Percentiles rank a stretch among this genome's conserved stretches.
phyloP scores from a whole-genome alignment of 2,329 filamentous ascomycete genomes.

The Calonectria fujianensis region DNA sequence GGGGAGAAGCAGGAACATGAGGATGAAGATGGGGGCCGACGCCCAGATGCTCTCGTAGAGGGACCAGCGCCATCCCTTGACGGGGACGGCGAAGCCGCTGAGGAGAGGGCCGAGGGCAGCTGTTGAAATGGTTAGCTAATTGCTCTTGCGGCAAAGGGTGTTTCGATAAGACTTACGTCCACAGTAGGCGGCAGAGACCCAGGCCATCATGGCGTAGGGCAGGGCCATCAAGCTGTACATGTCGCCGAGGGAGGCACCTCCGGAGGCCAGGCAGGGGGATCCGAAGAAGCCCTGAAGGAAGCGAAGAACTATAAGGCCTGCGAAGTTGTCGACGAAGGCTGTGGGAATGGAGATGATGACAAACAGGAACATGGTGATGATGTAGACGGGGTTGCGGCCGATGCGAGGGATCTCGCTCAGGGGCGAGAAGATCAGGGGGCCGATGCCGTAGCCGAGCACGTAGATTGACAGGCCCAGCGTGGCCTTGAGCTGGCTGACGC shows the following conservation, averaged over 20 bases:
- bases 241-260: slow-evolving; percentile 71
- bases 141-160: slow-evolving; percentile 55
- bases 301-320: slow-evolving; percentile 77
- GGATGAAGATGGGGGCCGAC: slow-evolving; percentile 73
- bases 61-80: slow-evolving; percentile 78
- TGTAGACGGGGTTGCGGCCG: slow-evolving; percentile 81
- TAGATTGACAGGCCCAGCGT: slow-evolving; percentile 77
- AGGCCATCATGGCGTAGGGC: slow-evolving; percentile 75
- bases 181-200: slow-evolving; percentile 73
- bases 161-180: slow-evolving; percentile 59
- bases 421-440: slow-evolving; percentile 79
- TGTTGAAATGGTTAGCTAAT: slow-evolving; percentile 49
- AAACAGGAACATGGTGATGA: slow-evolving; percentile 80
- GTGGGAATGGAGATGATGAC: slow-evolving; percentile 80
- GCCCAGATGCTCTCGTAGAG: slow-evolving; percentile 79
- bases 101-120: slow-evolving; percentile 77
- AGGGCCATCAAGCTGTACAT: slow-evolving; percentile 73
- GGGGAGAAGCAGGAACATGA: slow-evolving; percentile 78
- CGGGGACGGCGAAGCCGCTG: slow-evolving; percentile 75
- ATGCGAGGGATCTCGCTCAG: slow-evolving; percentile 80
- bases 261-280: slow-evolving; percentile 78
- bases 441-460: slow-evolving; percentile 78
- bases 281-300: slow-evolving; percentile 81
- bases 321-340: slow-evolving; percentile 77
- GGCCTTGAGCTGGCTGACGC: slow-evolving; percentile 70